Evolutionary conservation across 2,329 filamentous ascomycete genomes (phyloP).

Genomic region (Trichophyton rubrum): DNA sequence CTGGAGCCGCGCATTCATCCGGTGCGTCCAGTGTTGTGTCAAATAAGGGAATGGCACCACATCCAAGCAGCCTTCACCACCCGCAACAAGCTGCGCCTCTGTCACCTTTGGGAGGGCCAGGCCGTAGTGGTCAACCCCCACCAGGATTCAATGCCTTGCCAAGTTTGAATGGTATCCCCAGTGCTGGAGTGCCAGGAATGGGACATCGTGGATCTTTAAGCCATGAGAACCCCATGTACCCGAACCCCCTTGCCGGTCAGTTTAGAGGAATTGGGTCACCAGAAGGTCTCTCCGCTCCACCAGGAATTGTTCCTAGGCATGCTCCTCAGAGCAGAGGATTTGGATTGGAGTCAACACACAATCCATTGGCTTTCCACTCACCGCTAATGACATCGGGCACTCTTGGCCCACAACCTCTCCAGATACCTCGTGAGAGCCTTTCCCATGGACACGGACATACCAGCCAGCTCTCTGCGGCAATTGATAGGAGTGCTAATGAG

Average conservation of each 20-base stretch:
- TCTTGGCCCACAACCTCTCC: conserved; percentile 22
- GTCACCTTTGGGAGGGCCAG: conserved; percentile 51
- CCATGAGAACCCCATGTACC: conserved; percentile 44
- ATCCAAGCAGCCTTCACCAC: conserved; percentile 39
- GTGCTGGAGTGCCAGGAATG: conserved; percentile 43
- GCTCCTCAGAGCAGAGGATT: conserved; percentile 46
- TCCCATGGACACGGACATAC: conserved; percentile 47
- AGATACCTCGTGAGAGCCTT: conserved; percentile 25
- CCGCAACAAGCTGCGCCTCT: conserved; percentile 49
- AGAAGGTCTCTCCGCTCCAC: conserved; percentile 43
- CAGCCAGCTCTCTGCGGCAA: conserved; percentile 59
- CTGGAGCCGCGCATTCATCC: conserved; percentile 51
- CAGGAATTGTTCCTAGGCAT: conserved; percentile 50
- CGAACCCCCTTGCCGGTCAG: conserved; percentile 41
- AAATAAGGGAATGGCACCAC: conserved; percentile 45
- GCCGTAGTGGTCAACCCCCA: conserved; percentile 46
- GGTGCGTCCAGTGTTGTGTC: conserved; percentile 50
- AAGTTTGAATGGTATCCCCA: conserved; percentile 45
- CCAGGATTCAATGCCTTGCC: conserved; percentile 40
- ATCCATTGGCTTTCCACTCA: conserved; percentile 30
- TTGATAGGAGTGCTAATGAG: conserved; percentile 48
- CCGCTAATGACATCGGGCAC: conserved; percentile 32
- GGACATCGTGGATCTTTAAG: conserved; percentile 40
- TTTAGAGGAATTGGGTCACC: conserved; percentile 42
- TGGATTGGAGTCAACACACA: conserved; percentile 35